A percentile compares a stretch with the other conserved stretches of the same genome.
Conservation (phyloP, 2,329 filamentous ascomycete species). For the Arachnomyces sp. region DNA sequence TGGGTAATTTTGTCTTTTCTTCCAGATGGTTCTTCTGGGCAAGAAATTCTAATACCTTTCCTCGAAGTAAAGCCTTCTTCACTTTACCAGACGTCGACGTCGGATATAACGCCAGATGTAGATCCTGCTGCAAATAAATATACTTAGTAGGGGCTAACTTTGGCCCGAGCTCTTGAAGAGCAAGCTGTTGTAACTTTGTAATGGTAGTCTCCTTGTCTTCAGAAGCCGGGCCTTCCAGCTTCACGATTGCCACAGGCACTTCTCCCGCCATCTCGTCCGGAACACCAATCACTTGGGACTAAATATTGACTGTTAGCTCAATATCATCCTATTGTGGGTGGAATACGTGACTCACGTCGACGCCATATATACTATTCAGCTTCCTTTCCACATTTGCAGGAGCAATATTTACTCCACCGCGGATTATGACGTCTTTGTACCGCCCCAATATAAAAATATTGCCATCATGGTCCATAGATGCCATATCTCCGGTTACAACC, state of each 20-base stretch:
- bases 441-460: constrained; percentile 35
- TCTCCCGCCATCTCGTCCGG: constrained; percentile 42
- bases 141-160: constrained; percentile 32
- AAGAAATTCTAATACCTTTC: constrained; percentile 19
- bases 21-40: background rate
- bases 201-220: constrained; percentile 26
- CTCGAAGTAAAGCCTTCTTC: constrained; percentile 33
- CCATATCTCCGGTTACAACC: constrained; percentile 38
- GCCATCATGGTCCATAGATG: constrained; percentile 31
- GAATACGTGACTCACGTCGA: constrained; percentile 16
- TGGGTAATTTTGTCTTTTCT: constrained; percentile 12
- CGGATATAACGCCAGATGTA: constrained; percentile 34
- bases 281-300: constrained; percentile 36
- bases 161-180: constrained; percentile 24
- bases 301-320: background rate
- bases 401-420: constrained; percentile 41
- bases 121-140: constrained; percentile 37
- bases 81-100: constrained; percentile 41
- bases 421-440: constrained; percentile 42
- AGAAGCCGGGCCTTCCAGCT: constrained; percentile 17
- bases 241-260: constrained; percentile 41
- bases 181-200: constrained; percentile 17
- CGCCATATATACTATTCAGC: constrained; percentile 28
- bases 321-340: background rate
- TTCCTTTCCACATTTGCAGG: constrained; percentile 31